Conservation (phyloP, 2,329 filamentous ascomycete species). For the Capronia coronata region DNA sequence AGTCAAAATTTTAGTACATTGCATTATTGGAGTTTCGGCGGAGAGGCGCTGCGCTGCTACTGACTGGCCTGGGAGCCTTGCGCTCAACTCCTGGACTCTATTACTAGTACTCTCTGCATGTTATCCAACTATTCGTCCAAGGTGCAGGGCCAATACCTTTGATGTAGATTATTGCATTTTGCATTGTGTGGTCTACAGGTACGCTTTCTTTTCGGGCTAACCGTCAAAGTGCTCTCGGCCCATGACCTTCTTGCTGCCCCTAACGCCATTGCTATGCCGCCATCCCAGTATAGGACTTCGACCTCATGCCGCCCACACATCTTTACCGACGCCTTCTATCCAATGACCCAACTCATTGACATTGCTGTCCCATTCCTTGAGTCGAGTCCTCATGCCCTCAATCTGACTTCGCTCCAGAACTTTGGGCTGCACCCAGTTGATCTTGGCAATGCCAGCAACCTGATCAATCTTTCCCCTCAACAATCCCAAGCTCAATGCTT, state of each 20-base stretch:
- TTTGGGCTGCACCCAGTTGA: conserved; percentile 99
- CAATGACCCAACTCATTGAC: conserved; percentile 95
- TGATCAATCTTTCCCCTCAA: conserved; percentile 92
- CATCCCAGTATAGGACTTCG: neutral
- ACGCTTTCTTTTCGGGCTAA: neutral
- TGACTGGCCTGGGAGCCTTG: neutral
- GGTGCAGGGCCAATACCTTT: too few species aligned
- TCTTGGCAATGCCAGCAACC: conserved; percentile 85
- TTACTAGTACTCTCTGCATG: too few species aligned
- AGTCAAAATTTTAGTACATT: conserved; percentile 9
- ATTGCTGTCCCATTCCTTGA: conserved; percentile 92
- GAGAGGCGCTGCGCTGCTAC: neutral
- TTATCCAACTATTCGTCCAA: too few species aligned
- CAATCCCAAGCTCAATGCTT: conserved; percentile 88
- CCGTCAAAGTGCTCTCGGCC: neutral
- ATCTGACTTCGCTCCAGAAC: conserved; percentile 95
- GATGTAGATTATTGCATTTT: neutral
- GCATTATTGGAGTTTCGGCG: conserved; percentile 1
- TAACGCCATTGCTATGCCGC: conserved; percentile 25
- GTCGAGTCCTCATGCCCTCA: conserved; percentile 75
- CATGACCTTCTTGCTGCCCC: neutral
- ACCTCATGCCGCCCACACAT: conserved; percentile 78
- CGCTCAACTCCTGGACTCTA: too few species aligned
- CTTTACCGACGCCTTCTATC: conserved; percentile 89
- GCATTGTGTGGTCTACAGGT: neutral